A percentile compares a stretch with the other conserved stretches of the same genome.
Evolutionary conservation across 148 eudicot genomes (phyloP).

Genomic region (Vaccinium myrtillus): DNA sequence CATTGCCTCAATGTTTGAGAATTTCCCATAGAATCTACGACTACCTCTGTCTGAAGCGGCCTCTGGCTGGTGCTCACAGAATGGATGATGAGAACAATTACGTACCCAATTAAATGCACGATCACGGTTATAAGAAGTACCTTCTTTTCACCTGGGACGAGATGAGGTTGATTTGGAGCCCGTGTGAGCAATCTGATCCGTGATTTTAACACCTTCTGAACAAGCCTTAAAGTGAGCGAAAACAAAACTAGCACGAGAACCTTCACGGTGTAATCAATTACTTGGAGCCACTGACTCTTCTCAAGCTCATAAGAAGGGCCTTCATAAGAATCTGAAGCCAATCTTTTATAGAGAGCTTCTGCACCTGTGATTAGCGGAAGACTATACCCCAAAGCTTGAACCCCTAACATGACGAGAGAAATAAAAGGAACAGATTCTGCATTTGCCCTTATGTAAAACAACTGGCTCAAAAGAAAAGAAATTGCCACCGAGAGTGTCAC

Average conservation of each 20-base stretch:
- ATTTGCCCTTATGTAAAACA: slow-evolving; percentile 43
- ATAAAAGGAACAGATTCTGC: slow-evolving; percentile 60
- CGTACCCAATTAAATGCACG: slow-evolving; percentile 61
- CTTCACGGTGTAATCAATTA: slow-evolving; percentile 65
- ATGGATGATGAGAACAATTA: slow-evolving; percentile 51
- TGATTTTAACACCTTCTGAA: slow-evolving; percentile 78
- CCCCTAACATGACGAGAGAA: slow-evolving; percentile 85
- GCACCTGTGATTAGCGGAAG: slow-evolving; percentile 71
- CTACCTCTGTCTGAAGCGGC: slow-evolving; percentile 32
- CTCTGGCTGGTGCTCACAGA: slow-evolving; percentile 40
- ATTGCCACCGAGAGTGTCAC: slow-evolving; percentile 65
- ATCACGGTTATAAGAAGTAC: slow-evolving; percentile 47
- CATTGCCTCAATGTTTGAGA: slow-evolving; percentile 41
- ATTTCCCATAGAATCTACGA: slow-evolving; percentile 41
- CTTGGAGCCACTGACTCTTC: slow-evolving; percentile 46
- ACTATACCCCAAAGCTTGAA: slow-evolving; percentile 81
- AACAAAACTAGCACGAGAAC: slow-evolving; percentile 67
- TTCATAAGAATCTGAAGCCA: slow-evolving; percentile 36
- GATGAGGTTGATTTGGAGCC: slow-evolving; percentile 45
- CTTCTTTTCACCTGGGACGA: slow-evolving; percentile 58
- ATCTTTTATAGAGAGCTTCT: slow-evolving; percentile 46
- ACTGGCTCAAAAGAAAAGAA: slow-evolving; percentile 61
- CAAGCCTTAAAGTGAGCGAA: slow-evolving; percentile 56
- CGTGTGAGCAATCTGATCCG: slow-evolving; percentile 50
- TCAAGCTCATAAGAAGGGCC: slow-evolving; percentile 51